These are phyloP conservation scores for Gossypium gossypioides DNA, from an alignment of 441 rosid genomes.

Conservation along the genomic window DNA sequence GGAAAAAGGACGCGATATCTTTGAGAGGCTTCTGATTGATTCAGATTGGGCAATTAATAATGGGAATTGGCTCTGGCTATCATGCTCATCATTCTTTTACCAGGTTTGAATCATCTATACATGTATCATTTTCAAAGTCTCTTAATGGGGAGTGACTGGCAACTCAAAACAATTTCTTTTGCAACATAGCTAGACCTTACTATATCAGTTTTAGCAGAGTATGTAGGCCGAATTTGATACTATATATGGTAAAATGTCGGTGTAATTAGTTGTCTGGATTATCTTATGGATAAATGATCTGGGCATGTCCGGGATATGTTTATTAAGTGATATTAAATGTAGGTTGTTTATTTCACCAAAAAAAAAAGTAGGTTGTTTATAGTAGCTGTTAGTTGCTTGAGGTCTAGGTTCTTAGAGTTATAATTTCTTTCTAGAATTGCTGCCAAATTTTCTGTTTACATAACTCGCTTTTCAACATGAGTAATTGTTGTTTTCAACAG, in stretches of 20 bases:
- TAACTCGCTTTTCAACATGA: not conserved
- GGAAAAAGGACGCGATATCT: slow-evolving; percentile 95
- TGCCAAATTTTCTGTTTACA: not conserved
- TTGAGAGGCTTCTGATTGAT: slow-evolving; percentile 83
- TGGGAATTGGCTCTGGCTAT: slow-evolving; percentile 92
- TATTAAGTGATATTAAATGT: not conserved
- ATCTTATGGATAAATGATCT: not conserved
- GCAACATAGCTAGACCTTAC: not conserved
- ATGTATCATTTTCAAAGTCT: not conserved
- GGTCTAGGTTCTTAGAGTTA: not conserved
- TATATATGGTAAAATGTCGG: not conserved
- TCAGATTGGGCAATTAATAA: slow-evolving; percentile 93
- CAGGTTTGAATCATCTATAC: slow-evolving; percentile 40
- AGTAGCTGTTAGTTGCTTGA: not conserved
- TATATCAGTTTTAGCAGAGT: not conserved
- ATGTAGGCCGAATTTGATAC: not conserved
- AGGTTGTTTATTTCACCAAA: not conserved
- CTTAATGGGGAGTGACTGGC: not conserved
- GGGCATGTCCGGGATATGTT: not conserved
- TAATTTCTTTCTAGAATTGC: not conserved
- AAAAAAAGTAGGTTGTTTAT: not conserved
- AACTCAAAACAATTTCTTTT: not conserved
- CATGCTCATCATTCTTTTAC: slow-evolving; percentile 93
- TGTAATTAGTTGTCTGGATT: not conserved
- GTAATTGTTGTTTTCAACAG: slow-evolving; percentile 24